Evolutionary conservation across 2,329 filamentous ascomycete genomes (phyloP), one percentile per base, ranked within the genome.

Genomic region (Neurospora sp.): DNA sequence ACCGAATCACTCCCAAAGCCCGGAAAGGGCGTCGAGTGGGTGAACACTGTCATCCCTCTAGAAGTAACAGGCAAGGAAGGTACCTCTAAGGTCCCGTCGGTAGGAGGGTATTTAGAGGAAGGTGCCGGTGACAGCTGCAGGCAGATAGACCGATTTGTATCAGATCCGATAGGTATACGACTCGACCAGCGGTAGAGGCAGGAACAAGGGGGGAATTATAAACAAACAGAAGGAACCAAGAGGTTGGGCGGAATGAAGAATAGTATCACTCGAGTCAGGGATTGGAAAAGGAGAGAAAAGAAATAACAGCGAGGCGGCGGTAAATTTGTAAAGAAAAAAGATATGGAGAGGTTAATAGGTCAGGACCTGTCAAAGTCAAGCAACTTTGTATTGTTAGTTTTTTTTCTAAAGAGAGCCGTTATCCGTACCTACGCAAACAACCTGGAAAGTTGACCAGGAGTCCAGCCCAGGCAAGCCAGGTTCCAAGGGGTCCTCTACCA

Each of bases 21-120:
- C 74, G 76, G 71, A 17, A 76, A 73, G 71, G 77, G 76, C 76
- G 77, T 71, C n/a, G 77, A 75, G 73, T 79, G 78, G 46, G 76
- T 78, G 72, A 79, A 79, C 78, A 79, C 33, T 79, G 73, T 7
- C 19, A 10, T 52, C 10, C 23, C 52, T 58, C 23, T 58, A 10
- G 23, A 58, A 23, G 43, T 52, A 52, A 52, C 43, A 52, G 43
- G 43, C 1, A 52, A 23, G 43, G 46, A 17, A 58, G 46, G 23
- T 33, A 28, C 28, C 3, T 33, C 4, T 33, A 28, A 15, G 23
- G 19, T 19, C 19, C 19, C 19, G 52, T 17, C 13, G 23, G 23
- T 58, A 58, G 52, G 52, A 58, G 52, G 52, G 23, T 33, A 58
- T 58, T 4, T 17, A 33, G 52, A 58, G 52, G 52, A 10, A 58